Evolutionary conservation across 257 asterid genomes (phyloP).

Genomic region (Solanum bulbocastanum): DNA sequence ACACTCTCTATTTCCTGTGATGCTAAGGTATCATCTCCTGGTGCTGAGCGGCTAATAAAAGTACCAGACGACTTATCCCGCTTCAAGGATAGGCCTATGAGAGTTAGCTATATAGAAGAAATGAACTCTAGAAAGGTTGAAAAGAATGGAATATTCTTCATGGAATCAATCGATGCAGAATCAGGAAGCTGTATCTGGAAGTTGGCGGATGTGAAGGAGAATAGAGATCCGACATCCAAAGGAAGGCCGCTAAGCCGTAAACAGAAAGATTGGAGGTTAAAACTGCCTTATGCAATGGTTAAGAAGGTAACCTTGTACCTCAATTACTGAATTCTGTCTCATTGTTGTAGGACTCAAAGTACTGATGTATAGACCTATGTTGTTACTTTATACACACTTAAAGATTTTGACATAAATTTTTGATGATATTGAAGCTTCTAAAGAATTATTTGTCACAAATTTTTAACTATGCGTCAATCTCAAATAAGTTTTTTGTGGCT

Average conservation of each 20-base stretch:
- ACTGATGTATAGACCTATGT: neutral
- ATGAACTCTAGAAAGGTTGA: constrained; percentile 18
- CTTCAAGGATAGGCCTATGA: constrained; percentile 72
- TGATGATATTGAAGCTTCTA: neutral
- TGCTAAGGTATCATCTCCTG: constrained; percentile 79
- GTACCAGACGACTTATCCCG: constrained; percentile 72
- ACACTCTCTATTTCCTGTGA: neutral
- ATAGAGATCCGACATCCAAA: constrained; percentile 68
- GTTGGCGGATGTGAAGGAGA: constrained; percentile 86
- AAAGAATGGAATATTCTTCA: constrained; percentile 46
- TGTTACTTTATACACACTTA: neutral
- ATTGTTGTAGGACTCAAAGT: neutral
- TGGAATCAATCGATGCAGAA: constrained; percentile 57
- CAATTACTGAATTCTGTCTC: neutral
- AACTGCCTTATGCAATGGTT: constrained; percentile 34
- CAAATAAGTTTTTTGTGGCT: neutral
- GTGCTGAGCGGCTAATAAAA: constrained; percentile 73
- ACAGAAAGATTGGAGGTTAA: constrained; percentile 56
- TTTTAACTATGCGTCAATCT: neutral
- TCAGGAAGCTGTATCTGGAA: constrained; percentile 64
- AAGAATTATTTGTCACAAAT: neutral
- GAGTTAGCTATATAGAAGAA: constrained; percentile 45
- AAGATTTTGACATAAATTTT: neutral
- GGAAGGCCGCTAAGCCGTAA: constrained; percentile 84
- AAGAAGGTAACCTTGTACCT: constrained; percentile 43